These are phyloP conservation scores for Vigna hirtella DNA, from an alignment of 306 rosid species.

Conservation along the genomic window DNA sequence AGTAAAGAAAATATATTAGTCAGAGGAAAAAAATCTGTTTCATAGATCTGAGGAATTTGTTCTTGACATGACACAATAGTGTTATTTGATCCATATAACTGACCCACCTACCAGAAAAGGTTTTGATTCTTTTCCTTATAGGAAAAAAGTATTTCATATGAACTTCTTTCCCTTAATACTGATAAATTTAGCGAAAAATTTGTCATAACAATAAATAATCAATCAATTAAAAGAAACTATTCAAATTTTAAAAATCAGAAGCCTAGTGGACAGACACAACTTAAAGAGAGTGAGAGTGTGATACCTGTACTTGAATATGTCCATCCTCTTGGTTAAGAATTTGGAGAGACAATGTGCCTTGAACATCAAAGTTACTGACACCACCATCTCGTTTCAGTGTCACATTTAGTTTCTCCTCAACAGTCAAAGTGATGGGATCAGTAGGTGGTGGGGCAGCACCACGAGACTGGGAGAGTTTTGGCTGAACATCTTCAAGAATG, in stretches of 20 bases:
- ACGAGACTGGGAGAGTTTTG: conserved; percentile 69
- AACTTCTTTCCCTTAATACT: neutral
- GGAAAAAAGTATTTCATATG: neutral
- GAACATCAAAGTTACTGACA: conserved; percentile 89
- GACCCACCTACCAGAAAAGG: neutral
- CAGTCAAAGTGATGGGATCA: conserved; percentile 90
- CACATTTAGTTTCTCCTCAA: conserved; percentile 92
- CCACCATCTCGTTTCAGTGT: conserved; percentile 96
- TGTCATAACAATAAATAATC: conserved; percentile 17
- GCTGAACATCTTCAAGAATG: conserved; percentile 89
- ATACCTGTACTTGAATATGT: conserved; percentile 90
- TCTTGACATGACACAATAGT: neutral
- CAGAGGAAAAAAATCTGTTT: neutral
- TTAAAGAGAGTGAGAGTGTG: conserved; percentile 15
- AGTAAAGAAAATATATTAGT: neutral
- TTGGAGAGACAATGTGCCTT: conserved; percentile 89
- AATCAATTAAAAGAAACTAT: neutral
- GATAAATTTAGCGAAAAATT: conserved; percentile 3
- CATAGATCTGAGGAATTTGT: neutral
- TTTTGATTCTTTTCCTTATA: neutral
- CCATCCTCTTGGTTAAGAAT: conserved; percentile 90
- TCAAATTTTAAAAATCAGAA: conserved; percentile 16
- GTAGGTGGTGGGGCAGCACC: conserved; percentile 79
- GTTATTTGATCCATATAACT: neutral
- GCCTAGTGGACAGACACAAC: neutral